Evolutionary conservation across 345 rosid species (phyloP).

Genomic region (Leavenworthia alabamica): DNA sequence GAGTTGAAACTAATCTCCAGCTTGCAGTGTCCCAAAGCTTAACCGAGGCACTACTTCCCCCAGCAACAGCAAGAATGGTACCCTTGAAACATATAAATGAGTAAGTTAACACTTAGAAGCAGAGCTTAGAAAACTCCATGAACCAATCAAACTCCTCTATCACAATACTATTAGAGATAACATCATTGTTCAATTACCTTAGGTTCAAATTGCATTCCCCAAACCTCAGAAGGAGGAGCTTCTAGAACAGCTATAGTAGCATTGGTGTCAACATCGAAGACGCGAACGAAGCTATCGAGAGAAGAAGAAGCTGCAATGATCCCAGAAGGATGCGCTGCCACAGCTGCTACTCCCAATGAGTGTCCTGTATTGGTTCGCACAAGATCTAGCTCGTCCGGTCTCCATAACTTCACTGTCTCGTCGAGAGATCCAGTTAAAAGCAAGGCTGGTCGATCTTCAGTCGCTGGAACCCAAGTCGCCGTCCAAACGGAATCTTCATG

Average conservation of each 20-base stretch:
- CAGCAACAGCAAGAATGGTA: slow-evolving; percentile 90
- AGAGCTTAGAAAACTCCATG: not conserved
- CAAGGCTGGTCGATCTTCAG: slow-evolving; percentile 54
- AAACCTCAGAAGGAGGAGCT: slow-evolving; percentile 97
- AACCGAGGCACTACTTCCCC: slow-evolving; percentile 93
- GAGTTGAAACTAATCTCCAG: slow-evolving; percentile 66
- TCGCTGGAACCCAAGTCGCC: slow-evolving; percentile 79
- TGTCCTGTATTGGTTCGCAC: slow-evolving; percentile 86
- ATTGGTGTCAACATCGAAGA: slow-evolving; percentile 91
- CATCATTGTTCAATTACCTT: no score
- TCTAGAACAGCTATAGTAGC: slow-evolving; percentile 82
- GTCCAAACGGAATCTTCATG: slow-evolving; percentile 97
- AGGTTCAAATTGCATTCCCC: slow-evolving; percentile 96
- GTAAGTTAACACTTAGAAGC: slow-evolving; percentile 3
- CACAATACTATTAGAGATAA: no score
- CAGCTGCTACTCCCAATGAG: slow-evolving; percentile 86
- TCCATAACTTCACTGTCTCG: slow-evolving; percentile 90
- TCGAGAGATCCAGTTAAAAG: slow-evolving; percentile 88
- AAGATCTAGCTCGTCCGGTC: slow-evolving; percentile 65
- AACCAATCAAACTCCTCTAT: not conserved
- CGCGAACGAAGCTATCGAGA: slow-evolving; percentile 87
- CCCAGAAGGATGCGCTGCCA: slow-evolving; percentile 96
- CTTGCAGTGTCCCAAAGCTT: slow-evolving; percentile 95
- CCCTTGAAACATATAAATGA: slow-evolving; percentile 43
- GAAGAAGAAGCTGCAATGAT: slow-evolving; percentile 87